Evolutionary conservation across 257 asterid species (phyloP).

Genomic region (Solanum pennellii): DNA sequence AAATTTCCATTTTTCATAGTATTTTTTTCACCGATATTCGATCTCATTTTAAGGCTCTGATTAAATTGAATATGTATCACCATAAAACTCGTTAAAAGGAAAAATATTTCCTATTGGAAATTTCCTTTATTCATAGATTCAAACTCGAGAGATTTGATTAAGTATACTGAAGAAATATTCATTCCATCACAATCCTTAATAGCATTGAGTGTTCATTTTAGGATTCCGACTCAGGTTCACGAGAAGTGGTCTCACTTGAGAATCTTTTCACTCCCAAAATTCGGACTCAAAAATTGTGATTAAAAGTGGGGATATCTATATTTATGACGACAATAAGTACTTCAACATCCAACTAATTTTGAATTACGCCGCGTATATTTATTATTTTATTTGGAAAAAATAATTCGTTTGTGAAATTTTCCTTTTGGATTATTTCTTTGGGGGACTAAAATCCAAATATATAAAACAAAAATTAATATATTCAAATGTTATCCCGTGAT

Average conservation of each 20-base stretch:
- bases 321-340: neutral
- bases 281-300: neutral
- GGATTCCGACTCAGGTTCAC: too few relatives aligned
- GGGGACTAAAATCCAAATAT: neutral
- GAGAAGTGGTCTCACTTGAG: neutral
- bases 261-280: neutral
- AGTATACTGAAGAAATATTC: neutral
- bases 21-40: neutral
- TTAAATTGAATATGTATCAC: neutral
- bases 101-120: accelerated
- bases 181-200: neutral
- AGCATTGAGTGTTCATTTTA: neutral
- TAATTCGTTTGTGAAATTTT: neutral
- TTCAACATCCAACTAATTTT: neutral
- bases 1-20: neutral
- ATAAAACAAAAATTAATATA: neutral
- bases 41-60: neutral
- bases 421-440: neutral
- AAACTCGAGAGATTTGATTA: neutral
- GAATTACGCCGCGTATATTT: neutral
- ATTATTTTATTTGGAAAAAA: neutral
- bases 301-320: neutral
- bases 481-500: neutral
- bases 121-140: neutral
- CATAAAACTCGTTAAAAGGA: neutral